These are phyloP conservation scores for Oryza australiensis DNA, from an alignment of 176 grass and related monocot species.

Conservation along the genomic window DNA sequence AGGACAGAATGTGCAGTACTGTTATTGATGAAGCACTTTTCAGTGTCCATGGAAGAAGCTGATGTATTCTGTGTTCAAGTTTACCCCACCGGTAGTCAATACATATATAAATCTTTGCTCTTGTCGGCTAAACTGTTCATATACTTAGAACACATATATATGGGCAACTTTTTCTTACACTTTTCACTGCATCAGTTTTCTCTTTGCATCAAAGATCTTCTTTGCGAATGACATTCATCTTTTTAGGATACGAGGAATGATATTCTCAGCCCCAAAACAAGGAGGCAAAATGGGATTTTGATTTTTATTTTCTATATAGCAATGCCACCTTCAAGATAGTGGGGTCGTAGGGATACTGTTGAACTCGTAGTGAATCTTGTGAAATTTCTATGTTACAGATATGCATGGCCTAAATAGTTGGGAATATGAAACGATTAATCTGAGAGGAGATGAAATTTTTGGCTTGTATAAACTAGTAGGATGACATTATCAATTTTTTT, in stretches of 20 bases:
- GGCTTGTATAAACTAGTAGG: background rate
- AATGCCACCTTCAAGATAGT: background rate
- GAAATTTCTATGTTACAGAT: background rate
- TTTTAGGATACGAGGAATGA: background rate
- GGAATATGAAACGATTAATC: background rate
- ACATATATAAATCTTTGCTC: conserved; percentile 7
- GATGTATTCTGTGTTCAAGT: conserved; percentile 15
- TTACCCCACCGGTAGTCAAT: conserved; percentile 36
- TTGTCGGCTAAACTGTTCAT: conserved; percentile 37
- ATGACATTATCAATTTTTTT: background rate
- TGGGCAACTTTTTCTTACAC: background rate
- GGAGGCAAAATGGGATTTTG: background rate
- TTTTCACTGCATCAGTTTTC: conserved; percentile 30
- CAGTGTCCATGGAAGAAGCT: conserved; percentile 8
- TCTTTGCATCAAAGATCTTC: conserved; percentile 18
- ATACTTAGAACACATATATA: background rate
- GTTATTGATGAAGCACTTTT: conserved; percentile 45
- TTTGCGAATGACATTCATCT: background rate
- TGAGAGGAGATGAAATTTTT: background rate
- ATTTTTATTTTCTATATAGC: background rate
- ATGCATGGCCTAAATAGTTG: background rate
- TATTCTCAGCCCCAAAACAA: background rate
- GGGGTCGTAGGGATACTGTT: background rate
- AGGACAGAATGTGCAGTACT: conserved; percentile 37
- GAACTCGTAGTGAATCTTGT: background rate